phyloP scores from a whole-genome alignment of 2,329 filamentous ascomycete species.

The Escovopsis weberi region DNA sequence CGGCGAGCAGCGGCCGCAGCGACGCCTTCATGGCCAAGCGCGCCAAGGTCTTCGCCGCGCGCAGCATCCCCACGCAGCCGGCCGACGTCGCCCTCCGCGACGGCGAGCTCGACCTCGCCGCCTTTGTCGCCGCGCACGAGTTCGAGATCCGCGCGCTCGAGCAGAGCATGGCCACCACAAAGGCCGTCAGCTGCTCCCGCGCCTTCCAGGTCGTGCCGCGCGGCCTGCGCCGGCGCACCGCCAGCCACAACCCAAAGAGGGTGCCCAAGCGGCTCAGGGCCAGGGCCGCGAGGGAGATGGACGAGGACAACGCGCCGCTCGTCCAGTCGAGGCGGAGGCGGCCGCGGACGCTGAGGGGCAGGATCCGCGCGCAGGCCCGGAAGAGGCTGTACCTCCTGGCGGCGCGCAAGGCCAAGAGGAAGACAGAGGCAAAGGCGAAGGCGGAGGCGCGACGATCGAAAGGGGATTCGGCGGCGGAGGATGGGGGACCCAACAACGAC shows the following conservation, averaged over 20 bases:
- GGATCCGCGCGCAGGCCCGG: conserved; percentile 61
- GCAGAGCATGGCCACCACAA: conserved; percentile 64
- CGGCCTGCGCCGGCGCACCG: conserved; percentile 70
- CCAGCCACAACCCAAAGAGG: conserved; percentile 86
- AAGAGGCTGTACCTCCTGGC: conserved; percentile 53
- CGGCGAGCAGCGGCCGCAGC: conserved; percentile 11
- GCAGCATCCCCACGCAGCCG: conserved; percentile 35
- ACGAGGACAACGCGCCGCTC: conserved; percentile 79
- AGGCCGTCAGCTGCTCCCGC: conserved; percentile 44
- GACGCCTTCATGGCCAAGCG: conserved; percentile 25
- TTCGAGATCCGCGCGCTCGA: conserved; percentile 83
- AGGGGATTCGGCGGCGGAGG: conserved; percentile 4
- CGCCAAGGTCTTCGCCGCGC: conserved; percentile 30
- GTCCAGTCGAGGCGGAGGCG: conserved; percentile 51
- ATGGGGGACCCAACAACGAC: conserved; percentile 1
- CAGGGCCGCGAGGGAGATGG: conserved; percentile 61
- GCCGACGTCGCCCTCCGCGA: conserved; percentile 39
- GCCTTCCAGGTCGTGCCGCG: conserved; percentile 88
- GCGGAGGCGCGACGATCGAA: background rate
- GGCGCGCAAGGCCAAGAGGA: conserved; percentile 35
- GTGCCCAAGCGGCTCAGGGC: conserved; percentile 64
- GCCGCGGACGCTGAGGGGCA: conserved; percentile 39
- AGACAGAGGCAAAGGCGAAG: conserved; percentile 11
- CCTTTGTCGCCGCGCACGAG: conserved; percentile 72
- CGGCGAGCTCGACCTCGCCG: conserved; percentile 72